Evolutionary conservation across 2,329 filamentous ascomycete species (phyloP), one percentile per base, ranked within the genome.

Genomic region (Ophiostoma montium): DNA sequence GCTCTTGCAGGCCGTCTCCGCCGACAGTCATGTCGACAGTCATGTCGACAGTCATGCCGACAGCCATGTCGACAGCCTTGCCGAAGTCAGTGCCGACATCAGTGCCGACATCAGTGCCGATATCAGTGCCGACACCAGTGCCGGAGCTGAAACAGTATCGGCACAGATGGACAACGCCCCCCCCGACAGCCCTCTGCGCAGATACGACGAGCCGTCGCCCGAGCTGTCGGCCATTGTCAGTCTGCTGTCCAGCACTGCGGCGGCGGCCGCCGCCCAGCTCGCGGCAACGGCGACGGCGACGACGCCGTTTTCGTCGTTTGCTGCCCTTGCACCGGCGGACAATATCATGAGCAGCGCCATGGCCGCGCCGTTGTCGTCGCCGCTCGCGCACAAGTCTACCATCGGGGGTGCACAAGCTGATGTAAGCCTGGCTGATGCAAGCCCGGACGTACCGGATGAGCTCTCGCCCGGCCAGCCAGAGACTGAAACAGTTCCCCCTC

Each of bases 1-100:
- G n/a, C 57, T 76, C 15, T 68, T 71, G 41, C 61, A 65, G 48
- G 60, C 66, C 0, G 48, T 44, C 5, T 23, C 27, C 2, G n/a
- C 18, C 10, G 27, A 49, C 21, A 31, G 18, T 36, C n/a, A 27
- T 10, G 16, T n/a, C 15, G 27, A 49, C 31, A 31, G 18, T 38
- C n/a, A 36, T 33, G 10, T 8, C 16, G 11, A n/a, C 48, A 38
- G 23, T 32, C 27, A 30, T 41, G 41, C 10, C 31, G 39, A 12
- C 16, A n/a, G 2, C 16, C 9, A 21, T 21, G 15, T 8, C n/a
- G 2, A 16, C 42, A 13, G 27, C 21, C 23, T 31, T 9, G 8
- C n/a, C n/a, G n/a, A n/a, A n/a, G n/a, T n/a, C n/a, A n/a, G n/a
- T n/a, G n/a, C n/a, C n/a, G n/a, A n/a, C n/a, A n/a, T n/a, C n/a